Evolutionary conservation across 768 basidiomycete genomes (phyloP), one percentile per base, ranked within the genome.

Genomic region (Pulveroboletus frians): DNA sequence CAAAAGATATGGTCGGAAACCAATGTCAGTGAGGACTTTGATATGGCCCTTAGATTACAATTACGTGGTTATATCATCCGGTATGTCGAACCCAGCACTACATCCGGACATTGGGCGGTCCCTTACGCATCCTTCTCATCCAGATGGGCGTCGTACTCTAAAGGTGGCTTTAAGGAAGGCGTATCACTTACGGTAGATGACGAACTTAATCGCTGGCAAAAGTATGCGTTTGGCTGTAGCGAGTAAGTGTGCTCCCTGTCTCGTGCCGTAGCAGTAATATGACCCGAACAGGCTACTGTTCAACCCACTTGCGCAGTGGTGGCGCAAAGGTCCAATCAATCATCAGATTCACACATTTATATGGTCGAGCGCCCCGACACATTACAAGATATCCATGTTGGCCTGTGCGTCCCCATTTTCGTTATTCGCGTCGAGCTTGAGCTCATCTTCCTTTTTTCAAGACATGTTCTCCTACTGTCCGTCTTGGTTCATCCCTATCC

Each of bases 191-290:
- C 92, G 0, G 83, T 83, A 47, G 90, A 92, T 44, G 92, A 95
- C 59, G 92, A 95, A 65, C 71, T 95, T 9, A 93, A 93, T 58
- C 69, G 92, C 2, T 95, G 92, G 92, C 89, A 93, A 53, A 95
- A 93, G 63, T 90, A 89, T 52, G 73, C 85, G 0, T 88, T 87
- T 67, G 87, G 84, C 78, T 60, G 44, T 61, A 67, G 61, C 46
- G 79, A 79, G 49, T 81, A 77, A 64, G 64, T 76, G 69, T 55
- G 60, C 64, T 61, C 13, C 46, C 39, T n/a, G 26, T 9, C 11
- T 26, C 17, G n/a, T 15, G 29, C 30, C 45, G 0, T 52, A 29
- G 54, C 32, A 34, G 46, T 29, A 39, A 36, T 14, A 23, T 39
- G 41, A 38, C 51, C 26, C 11, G 38, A 6, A 80, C 59, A 85